Evolutionary conservation across 2,329 filamentous ascomycete genomes (phyloP).

Genomic region (Fusarium sp.): DNA sequence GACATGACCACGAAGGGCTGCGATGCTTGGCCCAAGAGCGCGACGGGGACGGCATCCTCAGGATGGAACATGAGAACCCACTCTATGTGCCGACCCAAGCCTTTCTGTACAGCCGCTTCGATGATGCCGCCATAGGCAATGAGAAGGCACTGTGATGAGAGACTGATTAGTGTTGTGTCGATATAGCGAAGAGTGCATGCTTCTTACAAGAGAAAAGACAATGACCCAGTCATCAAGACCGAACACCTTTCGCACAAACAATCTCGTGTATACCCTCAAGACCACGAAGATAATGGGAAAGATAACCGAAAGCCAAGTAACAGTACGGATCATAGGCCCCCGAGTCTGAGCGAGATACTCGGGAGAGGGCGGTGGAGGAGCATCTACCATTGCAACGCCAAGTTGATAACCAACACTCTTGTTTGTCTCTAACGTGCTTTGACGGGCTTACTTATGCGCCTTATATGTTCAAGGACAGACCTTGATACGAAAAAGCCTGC

Average conservation of each 20-base stretch:
- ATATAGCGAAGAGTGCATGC: rapidly evolving
- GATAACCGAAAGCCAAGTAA: conserved; percentile 32
- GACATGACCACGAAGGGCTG: conserved; percentile 40
- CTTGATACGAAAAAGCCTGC: not conserved
- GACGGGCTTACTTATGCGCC: not conserved
- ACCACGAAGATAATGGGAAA: conserved; percentile 24
- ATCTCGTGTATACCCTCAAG: conserved; percentile 20
- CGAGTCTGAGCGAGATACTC: conserved; percentile 30
- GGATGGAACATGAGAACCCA: conserved; percentile 19
- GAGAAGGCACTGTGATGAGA: conserved; percentile 21
- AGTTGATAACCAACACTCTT: not conserved
- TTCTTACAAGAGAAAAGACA: conserved; percentile 19
- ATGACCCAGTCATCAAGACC: conserved; percentile 38
- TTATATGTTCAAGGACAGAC: conserved; percentile 15
- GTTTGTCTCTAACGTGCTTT: not conserved
- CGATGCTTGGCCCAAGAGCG: conserved; percentile 24
- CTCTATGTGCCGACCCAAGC: conserved; percentile 30
- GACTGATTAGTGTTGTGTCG: not conserved
- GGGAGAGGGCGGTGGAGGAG: conserved; percentile 10
- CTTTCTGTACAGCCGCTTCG: conserved; percentile 26
- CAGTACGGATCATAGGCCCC: conserved; percentile 20
- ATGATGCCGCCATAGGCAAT: conserved; percentile 31
- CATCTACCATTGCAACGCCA: conserved; percentile 7
- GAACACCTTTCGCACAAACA: conserved; percentile 36
- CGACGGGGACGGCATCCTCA: conserved; percentile 25